Base-by-base conservation (phyloP, 768 basidiomycete genomes). In the Glaciozyma martinii region DNA sequence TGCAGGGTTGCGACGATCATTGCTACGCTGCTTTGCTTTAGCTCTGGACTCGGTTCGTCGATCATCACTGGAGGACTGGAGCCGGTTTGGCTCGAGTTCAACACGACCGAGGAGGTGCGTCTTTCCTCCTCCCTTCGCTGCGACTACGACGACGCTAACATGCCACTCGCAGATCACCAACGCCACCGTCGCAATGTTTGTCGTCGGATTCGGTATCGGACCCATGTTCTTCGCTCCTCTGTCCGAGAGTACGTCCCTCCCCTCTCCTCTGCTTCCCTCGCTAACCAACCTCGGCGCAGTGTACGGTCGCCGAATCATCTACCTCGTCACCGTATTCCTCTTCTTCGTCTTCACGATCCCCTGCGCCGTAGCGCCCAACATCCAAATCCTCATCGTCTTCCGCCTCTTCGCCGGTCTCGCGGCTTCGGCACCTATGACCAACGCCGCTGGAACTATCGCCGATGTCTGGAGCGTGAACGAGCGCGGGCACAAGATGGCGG, bases 301-400 rank as follows among this genome's bases (percentile, higher is more conserved):
- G 21, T 9, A 18, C 16, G 76, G 76, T 12, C 69, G 76, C 16
- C 64, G 70, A 25, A 62, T 67, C 1, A 64, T 75, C 62, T 75
- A 73, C 72, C 56, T 72, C 37, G 25, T 74, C 59, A 64, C 69
- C 25, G 72, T 74, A 32, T 60, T 61, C 32, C 60, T 75, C 56
- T 77, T 74, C 67, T 71, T 72, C 42, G 64, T 75, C 60, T 76
- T 77, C 71, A 76, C 75, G n/a, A 71, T 76, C 23, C 76, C 75
- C 3, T 74, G 66, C 27, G 75, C 74, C 1, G 65, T 76, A 21
- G 71, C 76, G 3, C 66, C 73, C 32, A 74, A 74, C 59, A 68
- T 71, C 32, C 72, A 67, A 19, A 71, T 74, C 55, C 37, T 76
- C 18, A 61, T 76, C 56, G 72, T 74, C 53, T 74, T 72, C 50